A percentile compares a stretch with the other conserved stretches of the same genome.
phyloP scores from a whole-genome alignment of 2,329 filamentous ascomycete genomes.

The Ceratocystis destructans region DNA sequence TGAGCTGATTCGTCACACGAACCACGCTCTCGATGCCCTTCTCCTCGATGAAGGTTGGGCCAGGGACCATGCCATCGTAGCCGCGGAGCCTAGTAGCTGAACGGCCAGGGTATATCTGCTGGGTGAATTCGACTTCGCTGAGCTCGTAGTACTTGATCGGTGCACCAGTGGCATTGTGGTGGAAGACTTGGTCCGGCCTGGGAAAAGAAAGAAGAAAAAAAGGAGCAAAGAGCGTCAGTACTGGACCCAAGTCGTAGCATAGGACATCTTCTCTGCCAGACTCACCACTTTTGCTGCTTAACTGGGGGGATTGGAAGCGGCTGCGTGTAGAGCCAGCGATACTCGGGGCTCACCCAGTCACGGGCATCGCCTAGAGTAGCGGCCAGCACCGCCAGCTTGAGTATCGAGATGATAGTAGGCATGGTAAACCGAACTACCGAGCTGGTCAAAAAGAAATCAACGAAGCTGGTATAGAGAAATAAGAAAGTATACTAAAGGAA shows the following conservation, averaged over 20 bases:
- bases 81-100: conserved; percentile 27
- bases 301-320: conserved; percentile 34
- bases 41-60: conserved; percentile 38
- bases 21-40: conserved; percentile 39
- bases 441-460: not conserved
- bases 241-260: too few species aligned
- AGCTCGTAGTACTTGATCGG: conserved; percentile 29
- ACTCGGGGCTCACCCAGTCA: conserved; percentile 20
- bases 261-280: not conserved
- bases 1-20: conserved; percentile 38
- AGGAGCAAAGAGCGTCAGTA: too few species aligned
- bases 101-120: conserved; percentile 29
- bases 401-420: conserved; percentile 8
- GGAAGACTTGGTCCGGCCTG: conserved; percentile 23
- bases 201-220: not conserved
- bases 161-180: conserved; percentile 27
- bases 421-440: not conserved
- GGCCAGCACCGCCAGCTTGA: conserved; percentile 11
- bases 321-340: conserved; percentile 17
- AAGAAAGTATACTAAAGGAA: not conserved
- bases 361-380: conserved; percentile 10
- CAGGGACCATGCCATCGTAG: conserved; percentile 42
- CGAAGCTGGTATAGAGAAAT: not conserved
- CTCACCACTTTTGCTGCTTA: conserved; percentile 30
- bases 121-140: conserved; percentile 25